Percentiles rank a stretch among this genome's conserved stretches.
Evolutionary conservation across 768 basidiomycete species (phyloP).

Genomic region (Lactarius hatsudake): DNA sequence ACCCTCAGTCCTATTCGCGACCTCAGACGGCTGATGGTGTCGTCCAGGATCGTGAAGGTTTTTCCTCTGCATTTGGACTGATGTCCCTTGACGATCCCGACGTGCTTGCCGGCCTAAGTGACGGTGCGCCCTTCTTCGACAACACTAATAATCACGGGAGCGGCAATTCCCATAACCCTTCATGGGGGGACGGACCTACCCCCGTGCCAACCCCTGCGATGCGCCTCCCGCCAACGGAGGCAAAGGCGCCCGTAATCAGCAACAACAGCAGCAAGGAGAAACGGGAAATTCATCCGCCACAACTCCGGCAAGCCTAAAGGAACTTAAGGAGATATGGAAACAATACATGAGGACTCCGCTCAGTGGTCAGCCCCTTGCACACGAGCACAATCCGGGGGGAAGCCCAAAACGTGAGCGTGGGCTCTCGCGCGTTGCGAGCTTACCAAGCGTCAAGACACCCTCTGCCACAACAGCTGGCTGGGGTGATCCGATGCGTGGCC

Average conservation of each 20-base stretch:
- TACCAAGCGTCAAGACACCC: conserved; percentile 69
- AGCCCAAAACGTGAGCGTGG: conserved; percentile 35
- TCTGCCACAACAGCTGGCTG: conserved; percentile 33
- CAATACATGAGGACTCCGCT: conserved; percentile 70
- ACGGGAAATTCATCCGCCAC: conserved; percentile 37
- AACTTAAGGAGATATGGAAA: conserved; percentile 72
- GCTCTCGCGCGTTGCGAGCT: conserved; percentile 58
- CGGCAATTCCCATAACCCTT: conserved; percentile 13
- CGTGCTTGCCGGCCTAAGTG: conserved; percentile 59
- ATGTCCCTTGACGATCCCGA: conserved; percentile 75
- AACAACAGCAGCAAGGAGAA: conserved; percentile 33
- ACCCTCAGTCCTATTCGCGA: conserved; percentile 28
- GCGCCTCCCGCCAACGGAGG: conserved; percentile 26
- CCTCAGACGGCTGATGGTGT: conserved; percentile 26
- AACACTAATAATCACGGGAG: conserved; percentile 13
- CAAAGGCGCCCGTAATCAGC: conserved; percentile 28
- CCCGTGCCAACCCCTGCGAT: conserved; percentile 23
- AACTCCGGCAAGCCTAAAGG: conserved; percentile 37
- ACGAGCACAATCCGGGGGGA: conserved; percentile 20
- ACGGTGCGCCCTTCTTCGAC: conserved; percentile 62
- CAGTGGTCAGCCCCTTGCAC: conserved; percentile 33
- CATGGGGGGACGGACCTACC: conserved; percentile 25
- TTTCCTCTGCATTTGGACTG: conserved; percentile 59
- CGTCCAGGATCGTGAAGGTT: conserved; percentile 30
- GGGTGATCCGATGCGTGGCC: conserved; percentile 23